phyloP scores from a whole-genome alignment of 2,329 filamentous ascomycete species.

The Phialocephala subalpina region DNA sequence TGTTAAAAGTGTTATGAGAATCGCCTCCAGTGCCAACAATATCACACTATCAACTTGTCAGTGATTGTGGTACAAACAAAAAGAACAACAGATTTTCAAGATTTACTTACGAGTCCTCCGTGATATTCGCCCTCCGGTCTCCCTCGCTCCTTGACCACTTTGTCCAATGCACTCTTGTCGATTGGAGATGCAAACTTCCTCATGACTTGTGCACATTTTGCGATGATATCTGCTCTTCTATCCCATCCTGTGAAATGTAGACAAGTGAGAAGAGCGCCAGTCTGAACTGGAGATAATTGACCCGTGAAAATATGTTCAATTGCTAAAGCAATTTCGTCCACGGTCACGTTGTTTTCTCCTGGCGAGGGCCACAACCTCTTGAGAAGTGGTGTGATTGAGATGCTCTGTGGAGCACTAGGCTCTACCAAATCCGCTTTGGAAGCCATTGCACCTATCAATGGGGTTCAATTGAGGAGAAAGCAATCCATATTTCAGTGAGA shows the following conservation, averaged over 20 bases:
- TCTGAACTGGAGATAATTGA: conserved; percentile 86
- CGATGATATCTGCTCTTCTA: conserved; percentile 83
- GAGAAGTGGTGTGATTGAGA: conserved; percentile 73
- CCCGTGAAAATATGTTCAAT: conserved; percentile 93
- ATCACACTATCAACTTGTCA: conserved; percentile 65
- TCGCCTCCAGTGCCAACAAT: conserved; percentile 98
- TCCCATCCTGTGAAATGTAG: conserved; percentile 92
- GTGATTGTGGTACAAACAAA: conserved; percentile 10
- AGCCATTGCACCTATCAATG: conserved; percentile 32
- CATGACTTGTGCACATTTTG: conserved; percentile 86
- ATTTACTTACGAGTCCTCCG: conserved; percentile 78
- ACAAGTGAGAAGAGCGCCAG: conserved; percentile 85
- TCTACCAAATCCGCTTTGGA: conserved; percentile 24
- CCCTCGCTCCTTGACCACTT: conserved; percentile 66
- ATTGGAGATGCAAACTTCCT: conserved; percentile 78
- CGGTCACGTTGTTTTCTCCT: conserved; percentile 61
- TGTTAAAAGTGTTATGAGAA: conserved; percentile 97
- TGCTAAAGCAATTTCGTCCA: conserved; percentile 87
- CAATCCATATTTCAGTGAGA: not conserved
- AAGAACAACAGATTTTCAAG: not conserved
- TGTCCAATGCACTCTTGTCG: conserved; percentile 67
- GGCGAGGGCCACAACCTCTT: conserved; percentile 72
- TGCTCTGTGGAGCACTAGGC: conserved; percentile 35
- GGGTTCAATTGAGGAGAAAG: conserved; percentile 9
- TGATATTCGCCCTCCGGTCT: conserved; percentile 76